Evolutionary conservation across 345 rosid genomes (phyloP), one percentile per base, ranked within the genome.

Genomic region (Pistacia integerrima): DNA sequence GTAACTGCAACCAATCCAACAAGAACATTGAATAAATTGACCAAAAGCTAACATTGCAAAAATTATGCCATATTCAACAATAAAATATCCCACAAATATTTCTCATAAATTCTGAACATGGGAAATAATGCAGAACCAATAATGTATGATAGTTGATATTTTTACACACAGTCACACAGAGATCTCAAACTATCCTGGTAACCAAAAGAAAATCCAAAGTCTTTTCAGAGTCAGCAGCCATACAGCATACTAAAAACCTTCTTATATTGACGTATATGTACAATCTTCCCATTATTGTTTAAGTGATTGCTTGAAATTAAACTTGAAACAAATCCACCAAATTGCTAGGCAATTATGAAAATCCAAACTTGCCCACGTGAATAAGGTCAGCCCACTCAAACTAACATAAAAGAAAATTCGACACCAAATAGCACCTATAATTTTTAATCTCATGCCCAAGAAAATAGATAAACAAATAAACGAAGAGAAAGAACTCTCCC

Each of bases 1-100:
- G 98, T 94, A 76, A 89, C 98, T 94, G 89, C 87, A 88, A 46
- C 52, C 56, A 62, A 61, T 5, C 35, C 52, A 78, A 61, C 17
- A 16, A 70, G 63, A 7, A 65, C 11, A 3, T 52, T 33, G 14
- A 17, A 48, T 17, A 44, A 63, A 46, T 52, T 16, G 30, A 46
- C 38, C 69, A 54, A 46, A 51, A 33, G 35, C 52, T 67, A 51
- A 56, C 12, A 49, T 11, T 41, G 28, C 59, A 9, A 30, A 64
- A 71, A 20, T 49, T 5, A 6, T 36, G 73, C 28, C 1, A n/a
- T 22, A 3, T 35, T 20, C 48, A 52, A 69, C 16, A 0, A 11
- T 33, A 55, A n/a, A 55, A 55, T 30, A 69, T 1, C 22, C 3
- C 3, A 17, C 25, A 65, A 64, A 28, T 8, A 9, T 17, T 17